These are phyloP conservation scores for Crotalaria pallida DNA, from an alignment of 306 rosid species.

Conservation along the genomic window DNA sequence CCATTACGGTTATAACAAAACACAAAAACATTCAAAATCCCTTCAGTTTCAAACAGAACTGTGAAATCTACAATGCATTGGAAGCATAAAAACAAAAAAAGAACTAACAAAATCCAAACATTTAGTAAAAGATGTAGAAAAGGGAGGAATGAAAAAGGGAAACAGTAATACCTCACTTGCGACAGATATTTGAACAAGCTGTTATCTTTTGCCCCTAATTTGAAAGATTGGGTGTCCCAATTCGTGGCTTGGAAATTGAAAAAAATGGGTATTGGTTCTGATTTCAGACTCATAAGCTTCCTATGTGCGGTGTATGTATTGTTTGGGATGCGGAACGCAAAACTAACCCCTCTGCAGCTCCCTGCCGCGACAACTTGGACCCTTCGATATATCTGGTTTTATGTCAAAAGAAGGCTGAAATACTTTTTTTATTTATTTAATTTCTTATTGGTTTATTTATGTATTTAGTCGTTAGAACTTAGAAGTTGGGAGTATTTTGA, in stretches of 20 bases:
- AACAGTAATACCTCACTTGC: slow-evolving; percentile 1
- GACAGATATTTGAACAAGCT: background rate
- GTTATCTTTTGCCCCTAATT: background rate
- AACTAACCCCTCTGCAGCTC: too few species aligned
- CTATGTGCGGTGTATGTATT: background rate
- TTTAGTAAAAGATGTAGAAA: background rate
- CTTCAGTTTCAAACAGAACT: background rate
- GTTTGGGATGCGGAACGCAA: too few species aligned
- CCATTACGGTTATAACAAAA: background rate
- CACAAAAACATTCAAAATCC: background rate
- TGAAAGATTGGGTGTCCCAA: background rate
- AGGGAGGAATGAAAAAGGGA: background rate
- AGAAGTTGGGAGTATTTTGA: too few species aligned
- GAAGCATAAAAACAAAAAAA: background rate
- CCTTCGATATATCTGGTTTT: too few species aligned
- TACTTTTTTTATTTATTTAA: too few species aligned
- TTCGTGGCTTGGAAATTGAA: background rate
- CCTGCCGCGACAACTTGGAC: too few species aligned
- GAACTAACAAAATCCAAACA: background rate
- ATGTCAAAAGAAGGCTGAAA: too few species aligned
- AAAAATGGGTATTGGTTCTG: background rate
- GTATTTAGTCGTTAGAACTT: too few species aligned
- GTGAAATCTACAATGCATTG: background rate
- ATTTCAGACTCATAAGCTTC: background rate
- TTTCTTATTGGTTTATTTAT: too few species aligned